A percentile compares a stretch with the other conserved stretches of the same genome.
These are phyloP conservation scores for Isatis tinctoria DNA, from an alignment of 345 rosid genomes.

Conservation along the genomic window DNA sequence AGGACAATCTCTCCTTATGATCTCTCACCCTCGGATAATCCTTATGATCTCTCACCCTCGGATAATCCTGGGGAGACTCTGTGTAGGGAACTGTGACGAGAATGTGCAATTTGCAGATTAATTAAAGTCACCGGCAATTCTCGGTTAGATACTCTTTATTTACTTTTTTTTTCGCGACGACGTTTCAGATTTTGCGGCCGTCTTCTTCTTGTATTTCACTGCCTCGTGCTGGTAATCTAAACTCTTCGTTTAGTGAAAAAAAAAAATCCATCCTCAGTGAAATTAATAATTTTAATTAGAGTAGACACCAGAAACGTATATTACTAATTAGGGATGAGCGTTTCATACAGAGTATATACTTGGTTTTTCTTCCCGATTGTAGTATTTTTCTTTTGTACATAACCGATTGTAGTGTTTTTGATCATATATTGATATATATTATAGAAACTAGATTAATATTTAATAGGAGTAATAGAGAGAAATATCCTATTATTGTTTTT, in stretches of 20 bases:
- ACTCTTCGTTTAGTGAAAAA: too few species aligned
- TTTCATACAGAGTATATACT: background rate
- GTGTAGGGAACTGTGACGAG: constrained; percentile 18
- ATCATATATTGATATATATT: background rate
- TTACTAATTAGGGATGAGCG: background rate
- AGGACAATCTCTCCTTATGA: too few species aligned
- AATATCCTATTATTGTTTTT: background rate
- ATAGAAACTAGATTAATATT: background rate
- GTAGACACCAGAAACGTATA: background rate
- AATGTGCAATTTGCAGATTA: constrained; percentile 28
- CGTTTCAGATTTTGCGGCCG: background rate
- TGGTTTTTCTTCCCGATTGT: background rate
- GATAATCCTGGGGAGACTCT: background rate
- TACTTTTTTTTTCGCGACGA: background rate
- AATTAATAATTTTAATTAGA: background rate
- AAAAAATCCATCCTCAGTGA: background rate
- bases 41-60: too few species aligned
- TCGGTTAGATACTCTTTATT: background rate
- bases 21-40: too few species aligned
- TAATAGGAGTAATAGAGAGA: background rate
- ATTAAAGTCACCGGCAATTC: background rate
- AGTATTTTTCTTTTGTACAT: background rate
- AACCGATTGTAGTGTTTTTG: background rate
- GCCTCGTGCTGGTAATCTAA: background rate
- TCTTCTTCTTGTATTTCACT: background rate